These are phyloP conservation scores for Vickermania spadyakhi DNA, from an alignment of 208 protist species.

Conservation along the genomic window DNA sequence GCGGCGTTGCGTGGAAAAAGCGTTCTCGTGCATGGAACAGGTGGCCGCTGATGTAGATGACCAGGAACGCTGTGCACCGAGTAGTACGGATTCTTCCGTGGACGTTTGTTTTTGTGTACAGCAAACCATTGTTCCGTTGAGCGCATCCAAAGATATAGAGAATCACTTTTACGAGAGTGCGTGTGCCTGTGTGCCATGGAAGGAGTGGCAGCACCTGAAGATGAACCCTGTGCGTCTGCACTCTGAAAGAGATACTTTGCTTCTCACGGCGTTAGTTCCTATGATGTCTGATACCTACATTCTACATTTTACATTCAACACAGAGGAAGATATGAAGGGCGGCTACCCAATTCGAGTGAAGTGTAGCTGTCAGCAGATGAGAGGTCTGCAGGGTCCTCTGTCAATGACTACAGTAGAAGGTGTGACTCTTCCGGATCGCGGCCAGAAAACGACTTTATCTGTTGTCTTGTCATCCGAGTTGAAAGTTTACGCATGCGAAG, in stretches of 20 bases:
- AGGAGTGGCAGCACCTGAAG: not conserved
- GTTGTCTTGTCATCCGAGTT: conserved; percentile 27
- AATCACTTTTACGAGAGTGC: not conserved
- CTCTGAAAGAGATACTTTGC: not conserved
- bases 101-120: not conserved
- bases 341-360: too few relatives aligned
- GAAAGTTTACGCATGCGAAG: conserved; percentile 29
- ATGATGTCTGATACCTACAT: not conserved
- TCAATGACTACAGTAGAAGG: conserved; percentile 1
- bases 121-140: not conserved
- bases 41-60: not conserved
- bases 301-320: not conserved
- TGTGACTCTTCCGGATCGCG: not conserved
- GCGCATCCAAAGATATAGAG: not conserved
- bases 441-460: conserved; percentile 9
- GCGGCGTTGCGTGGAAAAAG: not conserved
- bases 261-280: not conserved
- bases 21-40: not conserved
- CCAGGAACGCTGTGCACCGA: too few relatives aligned
- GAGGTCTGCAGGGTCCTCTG: not conserved
- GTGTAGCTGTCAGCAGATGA: not conserved
- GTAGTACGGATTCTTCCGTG: not conserved
- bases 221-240: not conserved
- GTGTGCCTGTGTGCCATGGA: not conserved
- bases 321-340: not conserved